These are phyloP conservation scores for Volvox reticuliferus DNA, from an alignment of 139 green algal genomes.

Conservation along the genomic window DNA sequence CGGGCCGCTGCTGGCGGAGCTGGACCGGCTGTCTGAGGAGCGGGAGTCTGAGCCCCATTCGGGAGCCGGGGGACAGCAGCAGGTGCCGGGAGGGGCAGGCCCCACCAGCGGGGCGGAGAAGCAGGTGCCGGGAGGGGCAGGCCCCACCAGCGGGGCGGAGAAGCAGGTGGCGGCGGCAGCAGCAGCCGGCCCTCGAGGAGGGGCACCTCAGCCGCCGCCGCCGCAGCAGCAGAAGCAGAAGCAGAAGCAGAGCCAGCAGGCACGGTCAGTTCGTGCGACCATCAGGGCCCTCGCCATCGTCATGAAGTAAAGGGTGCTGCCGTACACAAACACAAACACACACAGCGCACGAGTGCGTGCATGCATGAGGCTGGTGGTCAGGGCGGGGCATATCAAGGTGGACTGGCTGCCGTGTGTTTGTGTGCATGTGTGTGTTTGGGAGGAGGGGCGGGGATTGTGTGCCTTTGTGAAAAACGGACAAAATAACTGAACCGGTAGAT, in stretches of 20 bases:
- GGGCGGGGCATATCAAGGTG: no score
- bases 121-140: neutral
- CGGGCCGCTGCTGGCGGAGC: neutral
- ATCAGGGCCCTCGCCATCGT: conserved; percentile 19
- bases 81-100: neutral
- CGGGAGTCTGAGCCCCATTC: neutral
- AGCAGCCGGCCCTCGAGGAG: neutral
- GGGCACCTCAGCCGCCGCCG: neutral
- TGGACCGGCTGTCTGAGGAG: neutral
- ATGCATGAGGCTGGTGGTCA: no score
- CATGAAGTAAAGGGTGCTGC: neutral
- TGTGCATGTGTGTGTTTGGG: no score
- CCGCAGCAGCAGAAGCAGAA: neutral
- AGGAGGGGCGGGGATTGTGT: no score
- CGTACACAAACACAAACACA: neutral
- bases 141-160: neutral
- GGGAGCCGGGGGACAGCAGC: neutral
- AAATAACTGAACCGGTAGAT: no score
- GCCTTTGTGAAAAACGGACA: no score
- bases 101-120: neutral
- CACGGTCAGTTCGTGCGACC: neutral
- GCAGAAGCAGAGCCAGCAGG: neutral
- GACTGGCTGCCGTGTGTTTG: no score
- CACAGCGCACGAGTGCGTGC: no score
- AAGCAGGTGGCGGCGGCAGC: neutral